Conservation (phyloP, 176 grass and related monocot genomes). For the Chrysopogon serrulatus region DNA sequence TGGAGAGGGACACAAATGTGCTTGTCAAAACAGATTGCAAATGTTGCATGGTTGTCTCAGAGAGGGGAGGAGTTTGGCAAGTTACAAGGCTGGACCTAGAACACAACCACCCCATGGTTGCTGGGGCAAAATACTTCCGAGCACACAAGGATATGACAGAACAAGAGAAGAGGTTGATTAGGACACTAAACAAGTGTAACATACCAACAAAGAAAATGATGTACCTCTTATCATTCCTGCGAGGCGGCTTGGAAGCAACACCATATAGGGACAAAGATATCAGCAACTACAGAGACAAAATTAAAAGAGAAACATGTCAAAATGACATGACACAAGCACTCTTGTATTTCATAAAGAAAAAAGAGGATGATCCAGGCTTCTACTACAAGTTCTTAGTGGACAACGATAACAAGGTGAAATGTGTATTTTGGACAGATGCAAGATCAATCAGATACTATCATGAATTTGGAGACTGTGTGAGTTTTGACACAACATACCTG, state of each 20-base stretch:
- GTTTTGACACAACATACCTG: too few species aligned
- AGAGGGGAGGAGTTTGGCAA: neutral
- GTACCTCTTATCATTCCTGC: neutral
- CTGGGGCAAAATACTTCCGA: neutral
- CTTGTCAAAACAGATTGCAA: neutral
- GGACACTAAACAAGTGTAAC: neutral
- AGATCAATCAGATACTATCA: too few species aligned
- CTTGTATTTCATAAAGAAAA: neutral
- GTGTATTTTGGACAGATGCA: too few species aligned
- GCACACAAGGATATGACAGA: neutral
- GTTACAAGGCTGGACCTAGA: neutral
- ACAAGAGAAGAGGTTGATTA: neutral
- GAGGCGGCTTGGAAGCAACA: neutral
- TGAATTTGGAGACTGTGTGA: too few species aligned
- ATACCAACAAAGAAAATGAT: neutral
- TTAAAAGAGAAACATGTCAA: neutral
- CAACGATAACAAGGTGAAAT: too few species aligned
- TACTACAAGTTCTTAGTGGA: neutral
- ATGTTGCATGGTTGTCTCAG: neutral
- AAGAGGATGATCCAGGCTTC: neutral
- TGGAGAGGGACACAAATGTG: neutral
- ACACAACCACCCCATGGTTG: neutral
- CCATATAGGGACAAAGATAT: neutral
- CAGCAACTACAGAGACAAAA: neutral
- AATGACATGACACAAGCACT: neutral